Conservation (phyloP, 805 yeast genomes). For the Kurtzmaniella fragi region DNA sequence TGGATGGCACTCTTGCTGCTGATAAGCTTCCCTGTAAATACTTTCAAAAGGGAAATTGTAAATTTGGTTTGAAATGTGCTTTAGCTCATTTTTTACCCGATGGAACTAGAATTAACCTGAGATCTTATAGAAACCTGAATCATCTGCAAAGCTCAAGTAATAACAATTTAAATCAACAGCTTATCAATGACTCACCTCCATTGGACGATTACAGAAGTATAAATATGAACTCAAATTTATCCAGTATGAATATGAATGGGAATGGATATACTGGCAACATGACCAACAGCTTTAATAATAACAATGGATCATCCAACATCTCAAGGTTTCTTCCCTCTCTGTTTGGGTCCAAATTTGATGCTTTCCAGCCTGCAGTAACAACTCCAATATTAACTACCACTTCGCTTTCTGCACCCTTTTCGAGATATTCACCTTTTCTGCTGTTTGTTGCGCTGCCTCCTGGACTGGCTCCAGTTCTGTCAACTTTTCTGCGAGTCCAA, state of each 20-base stretch:
- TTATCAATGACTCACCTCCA: no score
- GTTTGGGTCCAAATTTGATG: no score
- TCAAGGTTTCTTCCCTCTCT: neutral
- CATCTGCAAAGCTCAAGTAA: neutral
- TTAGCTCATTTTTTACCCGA: slow-evolving; percentile 87
- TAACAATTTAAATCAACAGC: slow-evolving; percentile 2
- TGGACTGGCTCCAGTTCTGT: no score
- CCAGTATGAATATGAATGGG: neutral
- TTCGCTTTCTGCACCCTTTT: slow-evolving; percentile 1
- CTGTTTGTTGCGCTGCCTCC: no score
- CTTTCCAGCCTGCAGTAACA: neutral
- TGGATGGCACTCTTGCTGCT: slow-evolving; percentile 48
- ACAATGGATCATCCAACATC: neutral
- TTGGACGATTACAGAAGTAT: slow-evolving; percentile 6
- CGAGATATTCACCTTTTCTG: neutral
- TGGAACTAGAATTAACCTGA: slow-evolving; percentile 72
- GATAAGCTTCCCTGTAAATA: slow-evolving; percentile 78
- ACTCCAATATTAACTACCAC: neutral
- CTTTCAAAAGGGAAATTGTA: slow-evolving; percentile 94
- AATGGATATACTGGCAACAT: neutral
- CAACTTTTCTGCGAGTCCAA: no score
- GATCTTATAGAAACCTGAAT: slow-evolving; percentile 5
- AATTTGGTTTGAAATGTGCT: slow-evolving; percentile 92
- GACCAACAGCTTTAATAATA: neutral
- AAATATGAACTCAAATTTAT: neutral